Conservation (phyloP, 1,139 yeast species). For the Zygosaccharomyces pseudobailii region DNA sequence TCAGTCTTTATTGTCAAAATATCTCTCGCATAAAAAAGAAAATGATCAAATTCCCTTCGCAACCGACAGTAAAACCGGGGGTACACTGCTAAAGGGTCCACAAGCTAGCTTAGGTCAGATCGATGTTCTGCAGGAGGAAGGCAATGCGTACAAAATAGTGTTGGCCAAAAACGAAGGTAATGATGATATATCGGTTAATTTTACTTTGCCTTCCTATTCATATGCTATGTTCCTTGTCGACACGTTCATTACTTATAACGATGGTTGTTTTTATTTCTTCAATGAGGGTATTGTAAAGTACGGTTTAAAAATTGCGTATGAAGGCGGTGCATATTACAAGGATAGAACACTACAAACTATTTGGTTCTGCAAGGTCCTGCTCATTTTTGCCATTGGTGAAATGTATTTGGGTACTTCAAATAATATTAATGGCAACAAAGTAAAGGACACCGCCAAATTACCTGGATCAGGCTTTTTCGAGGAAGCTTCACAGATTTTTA, state of each 20-base stretch:
- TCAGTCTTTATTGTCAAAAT: slow-evolving; percentile 44
- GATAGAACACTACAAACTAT: slow-evolving; percentile 68
- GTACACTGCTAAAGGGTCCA: slow-evolving; percentile 1
- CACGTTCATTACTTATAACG: slow-evolving; percentile 72
- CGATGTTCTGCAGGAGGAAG: slow-evolving; percentile 58
- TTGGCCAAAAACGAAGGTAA: slow-evolving; percentile 63
- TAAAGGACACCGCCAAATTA: slow-evolving; percentile 39
- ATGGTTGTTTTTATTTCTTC: slow-evolving; percentile 82
- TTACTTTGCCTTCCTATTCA: slow-evolving; percentile 70
- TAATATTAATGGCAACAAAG: slow-evolving; percentile 41
- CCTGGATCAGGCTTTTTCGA: slow-evolving; percentile 77
- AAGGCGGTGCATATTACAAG: slow-evolving; percentile 35
- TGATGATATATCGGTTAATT: slow-evolving; percentile 62
- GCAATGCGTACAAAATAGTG: slow-evolving; percentile 67
- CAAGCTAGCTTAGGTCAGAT: slow-evolving; percentile 14
- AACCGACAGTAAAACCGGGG: neutral
- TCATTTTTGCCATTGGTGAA: slow-evolving; percentile 80
- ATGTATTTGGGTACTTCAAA: slow-evolving; percentile 74
- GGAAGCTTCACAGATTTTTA: slow-evolving; percentile 69
- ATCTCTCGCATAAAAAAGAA: slow-evolving; percentile 17
- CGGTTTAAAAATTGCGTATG: slow-evolving; percentile 56
- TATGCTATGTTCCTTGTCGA: slow-evolving; percentile 72
- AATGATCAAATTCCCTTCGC: neutral
- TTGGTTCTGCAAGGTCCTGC: slow-evolving; percentile 74
- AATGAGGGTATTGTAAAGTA: slow-evolving; percentile 74